Conservation (phyloP, 2,329 filamentous ascomycete genomes). For the Ophiostoma pallidulum region DNA sequence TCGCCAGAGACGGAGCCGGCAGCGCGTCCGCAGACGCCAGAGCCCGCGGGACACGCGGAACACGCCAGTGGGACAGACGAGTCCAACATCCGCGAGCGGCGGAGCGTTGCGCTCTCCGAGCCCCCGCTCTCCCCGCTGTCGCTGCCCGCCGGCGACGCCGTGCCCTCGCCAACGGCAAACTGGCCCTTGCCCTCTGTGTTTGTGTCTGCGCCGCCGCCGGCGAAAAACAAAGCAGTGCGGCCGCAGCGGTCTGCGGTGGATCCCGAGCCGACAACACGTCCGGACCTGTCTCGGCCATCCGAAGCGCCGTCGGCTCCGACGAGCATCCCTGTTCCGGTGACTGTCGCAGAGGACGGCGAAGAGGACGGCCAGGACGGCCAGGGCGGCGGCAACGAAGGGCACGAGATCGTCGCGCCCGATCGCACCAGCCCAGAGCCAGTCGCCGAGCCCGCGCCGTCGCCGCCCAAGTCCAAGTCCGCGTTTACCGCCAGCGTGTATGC, state of each 20-base stretch:
- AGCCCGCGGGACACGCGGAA: too few relatives aligned
- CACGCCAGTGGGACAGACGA: too few relatives aligned
- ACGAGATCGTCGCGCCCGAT: too few relatives aligned
- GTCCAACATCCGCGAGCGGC: too few relatives aligned
- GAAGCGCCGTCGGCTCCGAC: neutral
- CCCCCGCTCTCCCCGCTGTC: neutral
- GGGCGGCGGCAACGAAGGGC: neutral
- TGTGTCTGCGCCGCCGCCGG: neutral
- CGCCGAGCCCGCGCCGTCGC: conserved; percentile 1
- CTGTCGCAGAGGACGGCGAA: neutral
- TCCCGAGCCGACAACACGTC: neutral
- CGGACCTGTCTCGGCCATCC: too few relatives aligned
- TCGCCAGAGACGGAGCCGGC: too few relatives aligned
- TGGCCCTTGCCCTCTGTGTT: conserved; percentile 15
- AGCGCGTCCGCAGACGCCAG: neutral
- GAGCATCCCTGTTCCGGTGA: neutral
- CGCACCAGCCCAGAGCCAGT: too few relatives aligned
- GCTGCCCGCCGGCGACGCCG: neutral
- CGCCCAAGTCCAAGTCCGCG: conserved; percentile 1
- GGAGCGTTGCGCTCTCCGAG: neutral
- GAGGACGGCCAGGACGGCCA: neutral
- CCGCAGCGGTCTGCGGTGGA: too few relatives aligned
- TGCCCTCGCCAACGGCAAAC: conserved; percentile 13
- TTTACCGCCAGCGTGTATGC: conserved; percentile 18
- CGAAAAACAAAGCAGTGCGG: too few relatives aligned